Base-by-base conservation (phyloP, 768 basidiomycete genomes). In the Candolleomyces efflorescens region DNA sequence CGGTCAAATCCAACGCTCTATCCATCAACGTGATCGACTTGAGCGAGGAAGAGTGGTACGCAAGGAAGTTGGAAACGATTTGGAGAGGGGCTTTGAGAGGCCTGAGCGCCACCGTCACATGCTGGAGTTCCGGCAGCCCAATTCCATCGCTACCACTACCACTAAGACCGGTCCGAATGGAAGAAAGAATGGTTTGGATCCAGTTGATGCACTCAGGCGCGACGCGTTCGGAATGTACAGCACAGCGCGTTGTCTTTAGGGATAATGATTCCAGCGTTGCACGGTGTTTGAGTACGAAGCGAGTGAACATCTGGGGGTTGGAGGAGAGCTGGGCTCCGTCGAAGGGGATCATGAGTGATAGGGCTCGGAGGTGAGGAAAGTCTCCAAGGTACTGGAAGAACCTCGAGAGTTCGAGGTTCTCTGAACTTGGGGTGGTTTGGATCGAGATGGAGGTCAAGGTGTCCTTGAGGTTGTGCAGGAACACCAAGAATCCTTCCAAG, bases 271-370 rank as follows among this genome's bases (percentile, higher is more conserved):
- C 68, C 51, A 81, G 63, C 0, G 70, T 73, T 7, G 45, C 41
- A 43, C 65, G 59, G 58, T 80, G 78, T 32, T 66, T 69, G 11
- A 63, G 54, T 17, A 82, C 59, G 60, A 80, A 79, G 2, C 27
- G 55, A 13, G 68, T 69, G 18, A 82, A 69, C 9, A 61, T 43
- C 18, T 49, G 37, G 0, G 73, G 70, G 32, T 74, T 65, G 10
- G 71, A 64, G 32, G 32, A 32, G 23, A 82, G 69, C 37, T 79
- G 76, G 5, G 63, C 66, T 6, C 78, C 78, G 44, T 80, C 74
- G 52, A 74, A 78, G 6, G 80, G 79, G 15, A 80, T 76, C 26
- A 73, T 76, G 13, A 82, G 64, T 0, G 69, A 58, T 44, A 80
- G 66, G 1, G 70, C 64, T n/a, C 55, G 67, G 13, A 82, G 69